Evolutionary conservation across 805 yeast genomes (phyloP).

Genomic region (Cyberlindnera euphorbiae): DNA sequence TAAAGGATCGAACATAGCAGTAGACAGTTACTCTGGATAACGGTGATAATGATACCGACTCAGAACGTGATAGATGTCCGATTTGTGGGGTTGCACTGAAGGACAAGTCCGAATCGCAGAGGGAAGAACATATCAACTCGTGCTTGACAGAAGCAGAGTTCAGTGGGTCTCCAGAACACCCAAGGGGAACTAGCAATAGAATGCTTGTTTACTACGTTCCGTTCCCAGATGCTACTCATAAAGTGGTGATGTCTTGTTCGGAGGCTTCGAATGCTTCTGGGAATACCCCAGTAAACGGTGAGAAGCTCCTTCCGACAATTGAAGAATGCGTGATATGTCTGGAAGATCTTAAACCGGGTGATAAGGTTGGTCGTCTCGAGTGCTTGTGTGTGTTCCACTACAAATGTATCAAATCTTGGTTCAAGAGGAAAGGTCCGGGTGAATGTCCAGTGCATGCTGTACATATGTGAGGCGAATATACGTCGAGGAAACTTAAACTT

Average conservation of each 20-base stretch:
- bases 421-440: constrained; percentile 75
- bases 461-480: constrained; percentile 22
- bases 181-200: constrained; percentile 54
- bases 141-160: constrained; percentile 62
- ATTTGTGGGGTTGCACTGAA: constrained; percentile 27
- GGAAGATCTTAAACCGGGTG: constrained; percentile 82
- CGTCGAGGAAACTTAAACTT: too few relatives aligned
- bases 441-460: constrained; percentile 81
- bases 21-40: constrained; percentile 3
- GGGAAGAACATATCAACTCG: constrained; percentile 63
- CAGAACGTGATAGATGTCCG: constrained; percentile 37
- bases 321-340: constrained; percentile 92
- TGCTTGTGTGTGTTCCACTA: constrained; percentile 94
- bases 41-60: constrained; percentile 25
- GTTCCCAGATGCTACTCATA: constrained; percentile 13
- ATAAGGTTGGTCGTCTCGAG: constrained; percentile 85
- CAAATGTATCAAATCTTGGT: constrained; percentile 88
- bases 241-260: constrained; percentile 22
- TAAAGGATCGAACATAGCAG: constrained; percentile 10
- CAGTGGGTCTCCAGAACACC: constrained; percentile 55
- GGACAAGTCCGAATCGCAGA: constrained; percentile 23
- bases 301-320: constrained; percentile 28
- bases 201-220: constrained; percentile 72
- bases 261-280: constrained; percentile 18
- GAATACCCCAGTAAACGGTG: constrained; percentile 3